Percentiles rank a stretch among this genome's conserved stretches.
These are phyloP conservation scores for Polychaeton citri DNA, from an alignment of 2,329 filamentous ascomycete species.

Conservation along the genomic window DNA sequence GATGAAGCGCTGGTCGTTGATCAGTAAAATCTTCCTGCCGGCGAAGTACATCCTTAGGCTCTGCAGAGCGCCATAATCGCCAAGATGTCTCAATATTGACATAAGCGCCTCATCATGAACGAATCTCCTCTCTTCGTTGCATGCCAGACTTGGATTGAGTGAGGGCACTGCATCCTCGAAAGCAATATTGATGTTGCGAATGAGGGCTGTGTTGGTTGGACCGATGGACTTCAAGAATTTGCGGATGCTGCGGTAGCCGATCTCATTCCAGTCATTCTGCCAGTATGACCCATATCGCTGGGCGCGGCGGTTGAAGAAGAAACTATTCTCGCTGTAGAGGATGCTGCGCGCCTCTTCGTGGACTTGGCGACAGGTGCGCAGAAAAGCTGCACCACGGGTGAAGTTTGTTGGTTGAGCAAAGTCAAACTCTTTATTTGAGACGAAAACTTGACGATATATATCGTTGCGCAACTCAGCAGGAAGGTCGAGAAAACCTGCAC, in stretches of 20 bases:
- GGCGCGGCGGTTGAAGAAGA: slow-evolving; percentile 29
- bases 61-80: slow-evolving; percentile 27
- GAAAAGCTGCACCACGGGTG: slow-evolving; percentile 28
- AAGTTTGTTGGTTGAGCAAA: slow-evolving; percentile 26
- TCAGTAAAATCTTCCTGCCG: slow-evolving; percentile 23
- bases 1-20: slow-evolving; percentile 30
- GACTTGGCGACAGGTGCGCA: slow-evolving; percentile 33
- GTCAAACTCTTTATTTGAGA: slow-evolving; percentile 20
- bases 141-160: slow-evolving; percentile 24
- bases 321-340: slow-evolving; percentile 38
- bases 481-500: slow-evolving; percentile 22
- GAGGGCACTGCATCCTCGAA: slow-evolving; percentile 33
- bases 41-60: slow-evolving; percentile 29
- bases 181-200: slow-evolving; percentile 31
- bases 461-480: slow-evolving; percentile 34
- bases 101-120: slow-evolving; percentile 34
- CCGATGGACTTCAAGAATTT: slow-evolving; percentile 36
- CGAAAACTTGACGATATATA: slow-evolving; percentile 32
- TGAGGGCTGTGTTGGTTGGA: slow-evolving; percentile 29
- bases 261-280: slow-evolving; percentile 29
- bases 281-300: slow-evolving; percentile 24
- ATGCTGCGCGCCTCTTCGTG: slow-evolving; percentile 32
- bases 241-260: slow-evolving; percentile 34
- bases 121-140: slow-evolving; percentile 33
- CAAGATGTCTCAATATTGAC: slow-evolving; percentile 31